These are phyloP conservation scores for Mycena galopus DNA, from an alignment of 768 basidiomycete genomes.

Conservation along the genomic window DNA sequence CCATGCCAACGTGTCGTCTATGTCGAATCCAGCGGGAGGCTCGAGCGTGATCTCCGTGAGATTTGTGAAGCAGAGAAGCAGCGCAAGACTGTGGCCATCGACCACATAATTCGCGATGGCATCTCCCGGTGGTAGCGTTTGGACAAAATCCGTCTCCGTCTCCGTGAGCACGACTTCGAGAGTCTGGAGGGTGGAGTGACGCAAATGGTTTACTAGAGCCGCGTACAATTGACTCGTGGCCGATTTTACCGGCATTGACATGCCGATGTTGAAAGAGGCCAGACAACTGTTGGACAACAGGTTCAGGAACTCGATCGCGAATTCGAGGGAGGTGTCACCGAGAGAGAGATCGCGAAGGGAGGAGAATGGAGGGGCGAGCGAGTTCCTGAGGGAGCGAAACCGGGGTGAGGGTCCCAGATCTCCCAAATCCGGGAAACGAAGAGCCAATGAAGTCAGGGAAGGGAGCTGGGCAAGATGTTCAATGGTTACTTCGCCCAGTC, in stretches of 20 bases:
- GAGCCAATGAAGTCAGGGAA: neutral
- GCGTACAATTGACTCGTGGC: neutral
- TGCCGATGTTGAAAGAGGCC: neutral
- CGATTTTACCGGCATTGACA: neutral
- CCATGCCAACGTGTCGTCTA: neutral
- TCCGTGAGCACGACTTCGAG: neutral
- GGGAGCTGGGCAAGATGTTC: conserved; percentile 6
- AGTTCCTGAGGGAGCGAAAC: no score
- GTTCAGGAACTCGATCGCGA: neutral
- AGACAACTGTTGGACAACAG: neutral
- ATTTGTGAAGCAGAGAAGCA: neutral
- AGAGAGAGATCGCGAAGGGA: neutral
- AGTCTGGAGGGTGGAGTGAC: neutral
- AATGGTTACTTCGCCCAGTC: neutral
- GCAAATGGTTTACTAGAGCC: neutral
- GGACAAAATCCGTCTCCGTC: neutral
- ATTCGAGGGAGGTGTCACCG: neutral
- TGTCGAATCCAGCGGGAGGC: neutral
- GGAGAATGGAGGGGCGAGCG: neutral
- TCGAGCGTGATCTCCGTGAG: neutral
- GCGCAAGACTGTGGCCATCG: neutral
- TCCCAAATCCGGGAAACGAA: neutral
- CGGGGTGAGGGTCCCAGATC: neutral
- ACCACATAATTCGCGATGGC: conserved; percentile 1
- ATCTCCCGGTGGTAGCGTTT: no score